phyloP scores from a whole-genome alignment of 2,329 filamentous ascomycete genomes.

The Ophiostoma populinum region DNA sequence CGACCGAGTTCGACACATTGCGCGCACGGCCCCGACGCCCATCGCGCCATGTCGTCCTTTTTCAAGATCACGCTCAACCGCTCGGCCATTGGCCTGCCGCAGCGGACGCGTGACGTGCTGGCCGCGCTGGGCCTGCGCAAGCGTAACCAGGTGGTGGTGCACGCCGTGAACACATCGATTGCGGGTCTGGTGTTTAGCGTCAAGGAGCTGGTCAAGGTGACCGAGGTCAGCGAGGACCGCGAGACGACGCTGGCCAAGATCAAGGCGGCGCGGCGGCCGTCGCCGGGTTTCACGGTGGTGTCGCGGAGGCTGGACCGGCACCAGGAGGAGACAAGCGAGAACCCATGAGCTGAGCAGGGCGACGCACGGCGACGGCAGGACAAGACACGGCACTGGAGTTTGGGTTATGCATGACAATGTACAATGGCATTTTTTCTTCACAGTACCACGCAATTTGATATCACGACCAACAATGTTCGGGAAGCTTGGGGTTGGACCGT shows the following conservation, averaged over 20 bases:
- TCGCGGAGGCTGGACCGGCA: slow-evolving; percentile 1
- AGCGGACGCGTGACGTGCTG: slow-evolving; percentile 63
- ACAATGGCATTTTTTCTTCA: too few relatives aligned
- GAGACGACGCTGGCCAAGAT: slow-evolving; percentile 50
- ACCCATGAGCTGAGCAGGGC: background rate
- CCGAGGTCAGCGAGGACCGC: slow-evolving; percentile 52
- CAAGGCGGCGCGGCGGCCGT: slow-evolving; percentile 53
- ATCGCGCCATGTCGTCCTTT: slow-evolving; percentile 51
- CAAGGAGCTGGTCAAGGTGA: slow-evolving; percentile 75
- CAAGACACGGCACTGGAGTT: too few relatives aligned
- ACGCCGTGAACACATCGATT: slow-evolving; percentile 62
- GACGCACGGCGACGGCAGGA: too few relatives aligned
- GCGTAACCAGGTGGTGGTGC: slow-evolving; percentile 75
- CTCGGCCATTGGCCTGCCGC: slow-evolving; percentile 73
- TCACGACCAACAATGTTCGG: too few relatives aligned
- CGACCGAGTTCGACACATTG: background rate
- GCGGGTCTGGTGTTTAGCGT: slow-evolving; percentile 88
- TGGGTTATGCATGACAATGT: too few relatives aligned
- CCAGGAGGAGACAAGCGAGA: slow-evolving; percentile 2
- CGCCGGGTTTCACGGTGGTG: slow-evolving; percentile 43
- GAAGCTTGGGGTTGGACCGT: too few relatives aligned
- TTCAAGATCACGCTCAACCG: slow-evolving; percentile 87
- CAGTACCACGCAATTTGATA: too few relatives aligned
- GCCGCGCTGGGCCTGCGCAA: slow-evolving; percentile 71
- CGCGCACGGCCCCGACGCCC: background rate